Conservation (phyloP, 495 filamentous ascomycete genomes). For the Penicillium subrubescens region DNA sequence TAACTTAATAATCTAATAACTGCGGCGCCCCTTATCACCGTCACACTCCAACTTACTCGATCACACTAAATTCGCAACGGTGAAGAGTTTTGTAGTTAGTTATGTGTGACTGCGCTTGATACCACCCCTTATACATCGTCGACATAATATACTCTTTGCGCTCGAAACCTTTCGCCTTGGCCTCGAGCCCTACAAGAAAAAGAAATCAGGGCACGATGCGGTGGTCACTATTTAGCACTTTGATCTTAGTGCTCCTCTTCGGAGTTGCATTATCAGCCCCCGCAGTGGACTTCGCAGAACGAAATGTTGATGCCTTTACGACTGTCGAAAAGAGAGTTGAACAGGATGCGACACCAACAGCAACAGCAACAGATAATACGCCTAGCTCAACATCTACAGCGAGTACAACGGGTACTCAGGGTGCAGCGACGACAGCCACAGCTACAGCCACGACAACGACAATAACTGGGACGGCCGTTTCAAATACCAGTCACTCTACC, state of each 20-base stretch:
- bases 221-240: slow-evolving; percentile 17
- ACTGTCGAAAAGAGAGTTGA: slow-evolving; percentile 12
- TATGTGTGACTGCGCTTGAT: neutral
- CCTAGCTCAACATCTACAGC: slow-evolving; percentile 16
- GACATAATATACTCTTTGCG: neutral
- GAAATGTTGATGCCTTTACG: slow-evolving; percentile 8
- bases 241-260: slow-evolving; percentile 14
- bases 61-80: neutral
- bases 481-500: slow-evolving; percentile 20
- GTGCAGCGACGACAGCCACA: slow-evolving; percentile 11
- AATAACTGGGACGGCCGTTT: slow-evolving; percentile 18
- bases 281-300: neutral
- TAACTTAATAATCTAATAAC: neutral
- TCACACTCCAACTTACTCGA: neutral
- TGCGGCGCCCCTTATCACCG: neutral
- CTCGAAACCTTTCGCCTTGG: neutral
- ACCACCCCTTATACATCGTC: neutral
- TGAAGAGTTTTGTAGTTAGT: neutral
- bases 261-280: slow-evolving; percentile 24
- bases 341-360: slow-evolving; percentile 13
- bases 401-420: slow-evolving; percentile 20
- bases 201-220: slow-evolving; percentile 20
- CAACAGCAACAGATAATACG: slow-evolving; percentile 14
- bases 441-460: slow-evolving; percentile 13
- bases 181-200: too few relatives aligned